Percentiles rank a stretch among this genome's conserved stretches.
Evolutionary conservation across 331 rosid species (phyloP).

Genomic region (Quercus phellos): DNA sequence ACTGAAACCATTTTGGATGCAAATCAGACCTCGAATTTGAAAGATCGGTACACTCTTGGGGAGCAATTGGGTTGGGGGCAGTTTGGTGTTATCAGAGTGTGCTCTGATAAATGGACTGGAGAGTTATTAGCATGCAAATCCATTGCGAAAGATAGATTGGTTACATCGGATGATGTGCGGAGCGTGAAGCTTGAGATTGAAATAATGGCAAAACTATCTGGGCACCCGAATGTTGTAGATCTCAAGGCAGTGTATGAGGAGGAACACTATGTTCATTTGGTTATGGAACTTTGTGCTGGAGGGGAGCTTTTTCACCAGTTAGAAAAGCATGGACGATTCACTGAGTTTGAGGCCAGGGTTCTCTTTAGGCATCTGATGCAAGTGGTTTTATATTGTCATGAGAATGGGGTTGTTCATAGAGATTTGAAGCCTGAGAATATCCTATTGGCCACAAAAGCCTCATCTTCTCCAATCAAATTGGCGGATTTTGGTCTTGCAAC

Average conservation of each 20-base stretch:
- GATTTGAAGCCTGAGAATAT: slow-evolving; percentile 90
- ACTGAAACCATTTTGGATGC: slow-evolving; percentile 57
- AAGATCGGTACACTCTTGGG: slow-evolving; percentile 67
- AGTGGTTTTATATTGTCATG: slow-evolving; percentile 82
- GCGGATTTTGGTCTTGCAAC: slow-evolving; percentile 95
- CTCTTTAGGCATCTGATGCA: slow-evolving; percentile 74
- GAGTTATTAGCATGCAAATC: slow-evolving; percentile 86
- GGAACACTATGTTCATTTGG: slow-evolving; percentile 74
- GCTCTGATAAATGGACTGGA: slow-evolving; percentile 63
- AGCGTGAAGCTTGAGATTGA: slow-evolving; percentile 87
- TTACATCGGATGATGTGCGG: slow-evolving; percentile 60
- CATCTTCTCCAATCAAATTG: slow-evolving; percentile 76
- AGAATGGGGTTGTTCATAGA: slow-evolving; percentile 83
- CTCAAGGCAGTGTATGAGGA: slow-evolving; percentile 89
- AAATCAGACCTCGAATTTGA: slow-evolving; percentile 43
- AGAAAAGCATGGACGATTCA: slow-evolving; percentile 72
- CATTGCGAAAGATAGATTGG: slow-evolving; percentile 73
- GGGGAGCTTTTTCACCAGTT: slow-evolving; percentile 81
- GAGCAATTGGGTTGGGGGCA: slow-evolving; percentile 88
- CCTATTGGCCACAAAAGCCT: slow-evolving; percentile 64
- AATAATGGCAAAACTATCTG: slow-evolving; percentile 82
- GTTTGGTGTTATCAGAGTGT: slow-evolving; percentile 66
- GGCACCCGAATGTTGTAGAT: slow-evolving; percentile 86
- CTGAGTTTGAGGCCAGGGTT: slow-evolving; percentile 67
- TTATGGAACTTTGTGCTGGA: slow-evolving; percentile 97